These are phyloP conservation scores for Metarhizium rileyi DNA, from an alignment of 2,329 filamentous ascomycete genomes.

Conservation along the genomic window DNA sequence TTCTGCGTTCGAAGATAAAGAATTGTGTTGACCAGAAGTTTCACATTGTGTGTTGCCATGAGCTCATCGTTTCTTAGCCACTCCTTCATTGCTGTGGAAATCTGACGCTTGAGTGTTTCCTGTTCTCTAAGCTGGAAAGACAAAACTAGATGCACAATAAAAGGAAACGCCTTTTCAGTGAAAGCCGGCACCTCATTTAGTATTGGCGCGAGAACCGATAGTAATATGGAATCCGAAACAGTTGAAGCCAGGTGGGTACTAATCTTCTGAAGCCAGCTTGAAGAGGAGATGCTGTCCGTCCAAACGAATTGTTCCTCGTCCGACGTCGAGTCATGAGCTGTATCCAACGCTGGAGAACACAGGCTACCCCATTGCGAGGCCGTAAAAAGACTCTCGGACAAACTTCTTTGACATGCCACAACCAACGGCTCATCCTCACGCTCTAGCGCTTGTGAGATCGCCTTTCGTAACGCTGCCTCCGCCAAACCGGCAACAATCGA, in stretches of 20 bases:
- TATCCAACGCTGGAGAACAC: constrained; percentile 45
- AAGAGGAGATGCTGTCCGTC: constrained; percentile 30
- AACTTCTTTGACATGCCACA: constrained; percentile 39
- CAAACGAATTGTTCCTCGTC: constrained; percentile 18
- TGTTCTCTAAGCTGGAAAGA: constrained; percentile 55
- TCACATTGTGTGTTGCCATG: constrained; percentile 50
- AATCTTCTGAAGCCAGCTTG: constrained; percentile 53
- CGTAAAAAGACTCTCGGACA: constrained; percentile 40
- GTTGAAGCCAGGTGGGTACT: constrained; percentile 50
- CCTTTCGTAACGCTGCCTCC: constrained; percentile 47
- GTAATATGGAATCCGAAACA: constrained; percentile 53
- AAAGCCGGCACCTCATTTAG: constrained; percentile 58
- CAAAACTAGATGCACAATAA: constrained; percentile 74
- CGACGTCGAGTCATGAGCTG: not conserved
- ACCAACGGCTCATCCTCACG: constrained; percentile 38
- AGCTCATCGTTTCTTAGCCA: constrained; percentile 44
- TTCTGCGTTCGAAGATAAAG: constrained; percentile 82
- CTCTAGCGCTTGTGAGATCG: constrained; percentile 43
- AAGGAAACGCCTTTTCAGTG: constrained; percentile 68
- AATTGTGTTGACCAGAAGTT: constrained; percentile 66
- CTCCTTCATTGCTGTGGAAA: constrained; percentile 56
- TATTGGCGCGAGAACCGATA: constrained; percentile 58
- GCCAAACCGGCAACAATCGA: constrained; percentile 47
- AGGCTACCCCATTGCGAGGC: constrained; percentile 50
- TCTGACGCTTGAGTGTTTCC: constrained; percentile 44